Percentiles rank a stretch among this genome's conserved stretches.
These are phyloP conservation scores for Eimeria brunetti DNA, from an alignment of 169 alveolate genomes.

Conservation along the genomic window DNA sequence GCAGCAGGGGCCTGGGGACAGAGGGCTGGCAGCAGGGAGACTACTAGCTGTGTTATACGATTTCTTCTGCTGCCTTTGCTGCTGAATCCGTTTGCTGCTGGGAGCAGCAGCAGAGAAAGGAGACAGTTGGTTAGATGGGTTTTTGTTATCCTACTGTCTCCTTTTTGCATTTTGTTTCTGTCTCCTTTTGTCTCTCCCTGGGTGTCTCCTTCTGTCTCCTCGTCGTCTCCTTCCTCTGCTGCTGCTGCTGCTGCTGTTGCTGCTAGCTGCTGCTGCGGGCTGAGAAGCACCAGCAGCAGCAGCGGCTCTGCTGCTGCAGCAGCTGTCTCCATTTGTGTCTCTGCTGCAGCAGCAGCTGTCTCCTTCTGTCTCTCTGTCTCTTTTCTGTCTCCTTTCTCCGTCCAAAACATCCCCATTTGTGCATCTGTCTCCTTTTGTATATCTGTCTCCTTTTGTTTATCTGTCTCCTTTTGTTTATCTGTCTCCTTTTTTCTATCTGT, in stretches of 20 bases:
- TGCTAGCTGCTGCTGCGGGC: neutral
- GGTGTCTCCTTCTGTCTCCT: constrained; percentile 4
- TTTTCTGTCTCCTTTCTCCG: too few relatives aligned
- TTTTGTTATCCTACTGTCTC: neutral
- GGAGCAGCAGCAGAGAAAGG: neutral
- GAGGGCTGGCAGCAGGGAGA: neutral
- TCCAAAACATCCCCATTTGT: too few relatives aligned
- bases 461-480: neutral
- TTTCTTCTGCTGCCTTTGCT: neutral
- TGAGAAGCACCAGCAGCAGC: neutral
- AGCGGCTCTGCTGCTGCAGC: too few relatives aligned
- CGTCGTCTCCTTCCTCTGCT: neutral
- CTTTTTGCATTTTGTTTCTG: neutral
- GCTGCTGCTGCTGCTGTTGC: neutral
- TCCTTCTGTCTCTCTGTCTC: too few relatives aligned
- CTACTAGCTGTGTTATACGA: neutral
- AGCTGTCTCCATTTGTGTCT: too few relatives aligned
- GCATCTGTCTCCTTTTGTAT: too few relatives aligned
- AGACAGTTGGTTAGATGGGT: neutral
- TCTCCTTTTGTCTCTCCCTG: neutral
- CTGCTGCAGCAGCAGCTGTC: too few relatives aligned
- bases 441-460: neutral
- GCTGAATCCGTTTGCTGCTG: neutral
- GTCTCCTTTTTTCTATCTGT: too few relatives aligned
- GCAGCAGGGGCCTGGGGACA: neutral